Percentiles rank a stretch among this genome's conserved stretches.
phyloP scores from a whole-genome alignment of 805 yeast species.

The Kodamaea leandrae region DNA sequence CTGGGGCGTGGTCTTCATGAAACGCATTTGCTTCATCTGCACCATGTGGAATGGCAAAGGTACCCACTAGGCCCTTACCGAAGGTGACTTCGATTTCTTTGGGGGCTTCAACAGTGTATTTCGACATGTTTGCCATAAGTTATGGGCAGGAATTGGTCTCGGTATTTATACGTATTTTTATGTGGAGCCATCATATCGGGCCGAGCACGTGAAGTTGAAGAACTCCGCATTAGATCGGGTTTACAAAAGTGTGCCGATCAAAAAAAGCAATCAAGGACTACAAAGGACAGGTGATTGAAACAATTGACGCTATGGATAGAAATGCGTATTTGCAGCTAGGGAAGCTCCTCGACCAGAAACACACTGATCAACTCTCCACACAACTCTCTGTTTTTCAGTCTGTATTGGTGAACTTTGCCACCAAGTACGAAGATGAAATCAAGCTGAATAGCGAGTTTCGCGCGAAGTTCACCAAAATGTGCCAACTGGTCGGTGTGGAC shows the following conservation, averaged over 20 bases:
- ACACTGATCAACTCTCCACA: conserved; percentile 58
- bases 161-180: too few species aligned
- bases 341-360: conserved; percentile 46
- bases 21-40: conserved; percentile 23
- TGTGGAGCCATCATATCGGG: not conserved
- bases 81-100: conserved; percentile 36
- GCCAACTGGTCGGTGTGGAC: conserved; percentile 80
- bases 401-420: conserved; percentile 72
- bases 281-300: not conserved
- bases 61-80: conserved; percentile 35
- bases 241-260: too few species aligned
- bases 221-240: too few species aligned
- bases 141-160: too few species aligned
- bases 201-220: too few species aligned
- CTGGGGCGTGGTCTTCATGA: conserved; percentile 31
- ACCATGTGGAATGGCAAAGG: conserved; percentile 38
- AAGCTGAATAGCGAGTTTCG: conserved; percentile 62
- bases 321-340: conserved; percentile 49
- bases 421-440: conserved; percentile 67
- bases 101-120: conserved; percentile 17
- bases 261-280: not conserved
- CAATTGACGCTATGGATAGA: conserved; percentile 9
- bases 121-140: not conserved
- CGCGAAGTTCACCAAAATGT: conserved; percentile 69
- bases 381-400: conserved; percentile 77